Percentiles rank a stretch among this genome's conserved stretches.
These are phyloP conservation scores for Helianthus tuberosus DNA, from an alignment of 129 eudicot genomes.

Conservation along the genomic window DNA sequence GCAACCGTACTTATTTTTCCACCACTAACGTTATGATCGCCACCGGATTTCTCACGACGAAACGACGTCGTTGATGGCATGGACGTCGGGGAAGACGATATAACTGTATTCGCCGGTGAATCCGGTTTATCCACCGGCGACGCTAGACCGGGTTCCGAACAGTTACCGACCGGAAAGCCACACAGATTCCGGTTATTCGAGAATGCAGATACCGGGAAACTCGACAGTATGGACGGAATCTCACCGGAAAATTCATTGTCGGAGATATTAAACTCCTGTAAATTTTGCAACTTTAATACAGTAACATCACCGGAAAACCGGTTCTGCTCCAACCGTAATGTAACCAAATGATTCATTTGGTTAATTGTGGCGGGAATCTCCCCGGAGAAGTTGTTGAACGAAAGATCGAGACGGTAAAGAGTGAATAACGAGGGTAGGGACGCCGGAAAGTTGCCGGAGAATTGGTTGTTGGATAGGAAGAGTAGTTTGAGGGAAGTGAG, in stretches of 20 bases:
- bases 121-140: conserved; percentile 46
- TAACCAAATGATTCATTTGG: conserved; percentile 54
- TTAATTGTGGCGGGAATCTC: conserved; percentile 42
- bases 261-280: conserved; percentile 67
- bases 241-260: conserved; percentile 56
- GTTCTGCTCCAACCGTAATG: conserved; percentile 62
- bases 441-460: conserved; percentile 65
- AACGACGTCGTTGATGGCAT: conserved; percentile 43
- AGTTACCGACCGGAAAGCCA: conserved; percentile 61
- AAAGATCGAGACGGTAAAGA: conserved; percentile 61
- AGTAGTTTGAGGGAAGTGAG: conserved; percentile 56
- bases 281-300: conserved; percentile 27
- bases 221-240: conserved; percentile 54
- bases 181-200: conserved; percentile 45
- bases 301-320: conserved; percentile 48
- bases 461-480: conserved; percentile 53
- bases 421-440: conserved; percentile 37
- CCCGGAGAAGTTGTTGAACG: conserved; percentile 65
- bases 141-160: conserved; percentile 41
- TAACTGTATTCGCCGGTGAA: conserved; percentile 31
- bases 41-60: conserved; percentile 20
- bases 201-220: conserved; percentile 66
- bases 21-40: conserved; percentile 18
- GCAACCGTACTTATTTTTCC: conserved; percentile 29
- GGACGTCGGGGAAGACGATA: conserved; percentile 50